Evolutionary conservation across 495 filamentous ascomycete genomes (phyloP).

Genomic region (Aspergillus asperescens): DNA sequence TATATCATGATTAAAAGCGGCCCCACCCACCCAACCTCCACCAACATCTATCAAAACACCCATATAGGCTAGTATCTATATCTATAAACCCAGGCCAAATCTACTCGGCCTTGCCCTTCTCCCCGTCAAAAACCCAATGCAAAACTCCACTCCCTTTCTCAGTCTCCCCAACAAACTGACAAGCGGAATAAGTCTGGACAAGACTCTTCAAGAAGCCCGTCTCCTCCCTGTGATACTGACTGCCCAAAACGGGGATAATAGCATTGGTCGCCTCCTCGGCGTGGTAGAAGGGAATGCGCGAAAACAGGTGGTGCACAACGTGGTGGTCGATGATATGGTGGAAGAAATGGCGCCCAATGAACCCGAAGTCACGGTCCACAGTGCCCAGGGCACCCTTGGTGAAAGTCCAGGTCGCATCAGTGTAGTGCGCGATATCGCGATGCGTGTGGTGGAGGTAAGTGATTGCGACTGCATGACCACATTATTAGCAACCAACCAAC

Average conservation of each 20-base stretch:
- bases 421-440: conserved; percentile 79
- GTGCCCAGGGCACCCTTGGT: conserved; percentile 80
- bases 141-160: conserved; percentile 7
- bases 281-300: conserved; percentile 84
- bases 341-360: conserved; percentile 78
- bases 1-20: too few species aligned
- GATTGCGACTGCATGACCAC: conserved; percentile 56
- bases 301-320: conserved; percentile 84
- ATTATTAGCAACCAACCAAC: not conserved
- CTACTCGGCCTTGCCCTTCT: not conserved
- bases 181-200: conserved; percentile 1
- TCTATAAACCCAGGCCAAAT: not conserved
- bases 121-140: not conserved
- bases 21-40: too few species aligned
- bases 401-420: conserved; percentile 71
- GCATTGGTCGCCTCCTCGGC: conserved; percentile 83
- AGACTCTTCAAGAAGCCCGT: conserved; percentile 2
- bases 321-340: conserved; percentile 92
- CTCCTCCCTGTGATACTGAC: conserved; percentile 65
- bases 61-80: too few species aligned
- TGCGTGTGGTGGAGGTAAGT: conserved; percentile 93
- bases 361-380: conserved; percentile 85
- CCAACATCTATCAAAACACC: too few species aligned
- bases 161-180: conserved; percentile 1
- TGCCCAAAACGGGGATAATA: conserved; percentile 77